Evolutionary conservation across 441 rosid genomes (phyloP), one percentile per base, ranked within the genome.

Genomic region (Euphorbia celastroides): DNA sequence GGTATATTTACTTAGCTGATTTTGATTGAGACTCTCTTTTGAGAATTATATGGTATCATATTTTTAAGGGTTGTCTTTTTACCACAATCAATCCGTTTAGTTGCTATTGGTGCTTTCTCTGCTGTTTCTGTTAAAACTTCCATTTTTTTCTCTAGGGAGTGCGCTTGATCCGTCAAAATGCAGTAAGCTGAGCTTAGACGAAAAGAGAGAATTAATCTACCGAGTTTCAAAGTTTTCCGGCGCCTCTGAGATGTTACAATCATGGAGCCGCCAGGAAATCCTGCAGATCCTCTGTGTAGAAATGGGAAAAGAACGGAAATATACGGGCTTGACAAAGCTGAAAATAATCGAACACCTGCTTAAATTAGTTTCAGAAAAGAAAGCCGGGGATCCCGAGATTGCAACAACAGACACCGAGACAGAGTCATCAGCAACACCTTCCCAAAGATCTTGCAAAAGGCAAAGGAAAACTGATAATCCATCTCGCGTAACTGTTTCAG

Each of bases 221-320:
- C 83, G 82, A 60, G 70, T 95, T 31, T 86, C 98, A 0, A 84
- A 88, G 79, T 75, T 81, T 64, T 62, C 97, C 7, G 66, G 79
- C 70, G 98, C 93, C 62, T 34, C 92, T 57, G 98, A 86, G 74
- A 70, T 79, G 65, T 79, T 94, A 51, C 97, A 88, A 71, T 78
- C 93, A 64, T 94, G 99, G 99, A 94, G 93, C 74, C 91, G 98
- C 20, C 98, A 92, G 79, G 99, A 94, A 76, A 94, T 94, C 82
- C 75, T 94, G 66, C 90, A 92, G 77, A 85, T 94, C 76, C 80
- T 92, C 26, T 94, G 97, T 69, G 88, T 79, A 11, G 99, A 92
- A 78, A 87, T 89, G 98, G 99, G 99, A 57, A 94, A 95, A 78
- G 99, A 95, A 76, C 80, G 99, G 78, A 95, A 95, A 76, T 95